Base-by-base conservation (phyloP, 805 yeast species). In the Hanseniaspora valbyensis region DNA sequence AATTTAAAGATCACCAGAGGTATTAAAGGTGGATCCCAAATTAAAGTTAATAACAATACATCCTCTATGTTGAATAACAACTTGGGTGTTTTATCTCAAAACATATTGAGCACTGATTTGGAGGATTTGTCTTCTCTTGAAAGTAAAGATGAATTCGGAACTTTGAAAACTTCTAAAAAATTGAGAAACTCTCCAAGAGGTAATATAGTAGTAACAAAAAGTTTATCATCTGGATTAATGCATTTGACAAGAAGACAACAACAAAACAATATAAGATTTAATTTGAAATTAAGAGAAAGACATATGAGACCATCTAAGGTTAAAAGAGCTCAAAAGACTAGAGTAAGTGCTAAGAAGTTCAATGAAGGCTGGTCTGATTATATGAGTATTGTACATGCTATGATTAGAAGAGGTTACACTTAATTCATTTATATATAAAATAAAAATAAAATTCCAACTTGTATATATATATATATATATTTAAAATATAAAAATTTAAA, bases 261-360 rank as follows among this genome's bases (percentile, higher is more conserved):
- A 2, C 24, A 36, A 2, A 25, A 37, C 22, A 24, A 40, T 24
- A 13, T 24, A n/a, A 4, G 8, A 16, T 48, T 48, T 19, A 37
- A 48, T 2, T 14, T 40, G 13, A 48, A 22, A 22, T 25, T 48
- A 19, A 48, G 41, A 48, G 26, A 48, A 13, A 48, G 44, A 40
- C 51, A 40, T 19, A 48, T 48, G 44, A 48, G 51, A 48, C 51
- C 51, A 16, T 40, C 41, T 40, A 48, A 48, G 13, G 51, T 48
- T 3, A 48, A 30, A 21, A 39, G 44, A 33, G 41, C 29, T 13
- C 36, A 48, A 29, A 40, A 48, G 16, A 38, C 37, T n/a, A 25
- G 32, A 25, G 21, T 19, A 18, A 19, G 25, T 12, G 29, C 24
- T 2, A 48, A 25, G 7, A 40, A 40, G 29, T 48, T 48, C 26